phyloP scores from a whole-genome alignment of 1,139 yeast species.

The Pichia sp. region DNA sequence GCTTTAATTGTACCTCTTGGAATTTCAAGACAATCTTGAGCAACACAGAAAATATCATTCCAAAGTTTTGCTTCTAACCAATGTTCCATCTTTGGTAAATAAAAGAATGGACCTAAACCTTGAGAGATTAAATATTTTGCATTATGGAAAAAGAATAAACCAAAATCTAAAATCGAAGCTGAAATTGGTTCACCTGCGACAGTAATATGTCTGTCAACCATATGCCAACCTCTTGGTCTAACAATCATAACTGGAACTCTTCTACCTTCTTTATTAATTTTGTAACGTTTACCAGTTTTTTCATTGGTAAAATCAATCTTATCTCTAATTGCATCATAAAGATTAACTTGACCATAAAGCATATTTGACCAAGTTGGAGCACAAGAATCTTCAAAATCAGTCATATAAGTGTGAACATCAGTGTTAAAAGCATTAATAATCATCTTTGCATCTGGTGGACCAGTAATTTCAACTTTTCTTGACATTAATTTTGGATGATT shows the following conservation, averaged over 20 bases:
- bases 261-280: constrained; percentile 43
- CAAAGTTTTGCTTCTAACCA: constrained; percentile 70
- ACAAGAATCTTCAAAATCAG: constrained; percentile 91
- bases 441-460: constrained; percentile 92
- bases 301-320: constrained; percentile 45
- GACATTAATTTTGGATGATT: constrained; percentile 43
- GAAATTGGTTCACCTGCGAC: constrained; percentile 73
- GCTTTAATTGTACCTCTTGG: constrained; percentile 71
- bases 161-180: constrained; percentile 75
- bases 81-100: constrained; percentile 76
- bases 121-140: constrained; percentile 50
- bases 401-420: constrained; percentile 86
- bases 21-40: constrained; percentile 60
- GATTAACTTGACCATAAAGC: constrained; percentile 84
- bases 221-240: constrained; percentile 87
- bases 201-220: constrained; percentile 63
- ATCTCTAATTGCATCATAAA: constrained; percentile 79
- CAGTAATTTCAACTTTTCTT: constrained; percentile 62
- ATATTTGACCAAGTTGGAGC: constrained; percentile 94
- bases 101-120: constrained; percentile 72
- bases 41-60: constrained; percentile 66
- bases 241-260: constrained; percentile 68
- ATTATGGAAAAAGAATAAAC: constrained; percentile 66
- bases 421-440: constrained; percentile 89
- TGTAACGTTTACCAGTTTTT: constrained; percentile 40